A percentile compares a stretch with the other conserved stretches of the same genome.
Evolutionary conservation across 805 yeast genomes (phyloP).

Genomic region (Candida gorgasii): DNA sequence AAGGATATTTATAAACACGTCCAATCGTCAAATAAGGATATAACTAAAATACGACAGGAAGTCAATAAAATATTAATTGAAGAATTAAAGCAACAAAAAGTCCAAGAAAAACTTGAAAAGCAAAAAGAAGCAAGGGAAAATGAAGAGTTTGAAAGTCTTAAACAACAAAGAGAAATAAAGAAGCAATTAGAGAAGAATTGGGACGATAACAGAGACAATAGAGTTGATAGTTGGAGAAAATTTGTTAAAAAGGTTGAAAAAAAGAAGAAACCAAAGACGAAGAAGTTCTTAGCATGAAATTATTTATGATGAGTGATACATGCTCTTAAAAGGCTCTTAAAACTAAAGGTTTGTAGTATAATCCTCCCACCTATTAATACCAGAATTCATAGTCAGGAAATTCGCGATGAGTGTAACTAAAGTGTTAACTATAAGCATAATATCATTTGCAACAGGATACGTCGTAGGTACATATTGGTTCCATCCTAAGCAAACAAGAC

Average conservation of each 20-base stretch:
- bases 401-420: neutral
- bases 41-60: slow-evolving; percentile 27
- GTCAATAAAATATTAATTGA: slow-evolving; percentile 49
- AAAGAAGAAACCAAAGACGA: slow-evolving; percentile 47
- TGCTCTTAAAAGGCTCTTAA: too few species aligned
- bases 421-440: slow-evolving; percentile 31
- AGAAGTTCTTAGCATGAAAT: slow-evolving; percentile 12
- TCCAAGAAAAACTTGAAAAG: slow-evolving; percentile 23
- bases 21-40: neutral
- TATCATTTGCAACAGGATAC: slow-evolving; percentile 40
- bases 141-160: slow-evolving; percentile 29
- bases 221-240: slow-evolving; percentile 62
- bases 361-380: too few species aligned
- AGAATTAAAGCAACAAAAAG: slow-evolving; percentile 27
- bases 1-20: slow-evolving; percentile 31
- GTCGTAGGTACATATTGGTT: slow-evolving; percentile 23
- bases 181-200: slow-evolving; percentile 49
- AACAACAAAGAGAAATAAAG: slow-evolving; percentile 43
- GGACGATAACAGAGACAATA: slow-evolving; percentile 59
- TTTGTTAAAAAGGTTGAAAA: slow-evolving; percentile 44
- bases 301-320: neutral
- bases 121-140: slow-evolving; percentile 30
- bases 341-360: too few species aligned
- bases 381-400: too few species aligned
- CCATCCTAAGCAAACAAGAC: slow-evolving; percentile 7